Evolutionary conservation across 805 yeast genomes (phyloP).

Genomic region (Candida insectalens): DNA sequence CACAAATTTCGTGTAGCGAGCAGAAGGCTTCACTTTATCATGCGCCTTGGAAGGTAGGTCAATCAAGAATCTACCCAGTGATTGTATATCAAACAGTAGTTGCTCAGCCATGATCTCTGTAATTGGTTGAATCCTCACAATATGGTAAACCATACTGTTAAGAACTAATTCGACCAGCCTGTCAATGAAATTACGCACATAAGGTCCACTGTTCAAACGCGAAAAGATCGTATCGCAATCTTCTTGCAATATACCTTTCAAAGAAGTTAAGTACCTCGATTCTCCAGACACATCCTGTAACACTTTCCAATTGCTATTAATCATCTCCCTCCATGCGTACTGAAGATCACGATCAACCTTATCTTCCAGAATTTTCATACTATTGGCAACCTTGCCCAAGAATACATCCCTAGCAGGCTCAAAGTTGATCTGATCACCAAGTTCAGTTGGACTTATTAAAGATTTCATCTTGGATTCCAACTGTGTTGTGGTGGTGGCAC

Average conservation of each 20-base stretch:
- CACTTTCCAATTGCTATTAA: constrained; percentile 64
- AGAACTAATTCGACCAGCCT: constrained; percentile 59
- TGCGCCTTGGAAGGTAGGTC: constrained; percentile 37
- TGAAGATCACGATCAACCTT: constrained; percentile 54
- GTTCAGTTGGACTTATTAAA: constrained; percentile 25
- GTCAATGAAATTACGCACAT: constrained; percentile 66
- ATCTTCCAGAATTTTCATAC: constrained; percentile 44
- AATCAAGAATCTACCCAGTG: constrained; percentile 45
- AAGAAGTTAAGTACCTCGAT: constrained; percentile 57
- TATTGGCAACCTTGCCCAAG: constrained; percentile 45
- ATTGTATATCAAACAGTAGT: constrained; percentile 60
- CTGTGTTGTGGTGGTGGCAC: constrained; percentile 69
- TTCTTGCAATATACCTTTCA: constrained; percentile 37
- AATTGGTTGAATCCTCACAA: constrained; percentile 58
- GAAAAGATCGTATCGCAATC: constrained; percentile 41
- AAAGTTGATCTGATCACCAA: constrained; percentile 37
- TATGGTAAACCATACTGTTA: constrained; percentile 43
- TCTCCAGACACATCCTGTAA: constrained; percentile 59
- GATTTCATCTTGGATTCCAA: constrained; percentile 50
- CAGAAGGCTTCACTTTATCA: constrained; percentile 21
- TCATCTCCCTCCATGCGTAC: constrained; percentile 77
- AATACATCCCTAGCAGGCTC: constrained; percentile 48
- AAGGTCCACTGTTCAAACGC: constrained; percentile 57
- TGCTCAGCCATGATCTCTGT: constrained; percentile 71
- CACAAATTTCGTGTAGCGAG: constrained; percentile 17